Evolutionary conservation across 2,329 filamentous ascomycete genomes (phyloP), one percentile per base, ranked within the genome.

Genomic region (Dothistroma pini): DNA sequence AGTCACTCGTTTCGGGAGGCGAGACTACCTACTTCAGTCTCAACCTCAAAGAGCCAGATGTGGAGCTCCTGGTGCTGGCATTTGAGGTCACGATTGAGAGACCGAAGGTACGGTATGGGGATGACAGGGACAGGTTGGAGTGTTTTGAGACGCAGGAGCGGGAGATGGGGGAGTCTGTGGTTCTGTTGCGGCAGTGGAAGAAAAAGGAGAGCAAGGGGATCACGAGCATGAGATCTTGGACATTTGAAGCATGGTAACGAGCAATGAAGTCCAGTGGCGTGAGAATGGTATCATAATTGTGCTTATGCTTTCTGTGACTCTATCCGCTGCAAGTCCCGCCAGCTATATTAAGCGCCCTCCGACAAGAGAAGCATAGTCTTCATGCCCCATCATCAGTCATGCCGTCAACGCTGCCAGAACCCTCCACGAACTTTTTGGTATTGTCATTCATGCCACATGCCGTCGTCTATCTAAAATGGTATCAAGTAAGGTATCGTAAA

Each of bases 331-430:
- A 29, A 51, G 21, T 31, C 21, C 48, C 48, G 25, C 14, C 48
- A 51, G 48, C 48, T 51, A 5, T 51, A 51, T 51, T 31, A 29
- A 14, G 48, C 2, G 29, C 21, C 48, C 6, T 21, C 48, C 22
- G 29, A 25, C 22, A 51, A 51, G 22, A 51, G 48, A 29, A 6
- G 25, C 48, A 51, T 51, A 29, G 48, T 51, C 21, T 51, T 51
- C 48, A 51, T 51, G 48, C 48, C 16, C 25, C 48, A 31, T 49
- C 16, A 12, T 51, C 54, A 56, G 54, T 56, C 54, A 32, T 56
- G 54, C 54, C 54, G 5, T 56, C 11, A 56, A 56, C 48, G 54
- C 54, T 38, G 54, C 41, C 54, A 56, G 41, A 56, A 44, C 54
- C 54, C 41, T 44, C 21, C 21, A 31, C 35, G 54, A 56, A 48